Base-by-base conservation (phyloP, 2,329 filamentous ascomycete species). In the Ceratocystis lukuohia region DNA sequence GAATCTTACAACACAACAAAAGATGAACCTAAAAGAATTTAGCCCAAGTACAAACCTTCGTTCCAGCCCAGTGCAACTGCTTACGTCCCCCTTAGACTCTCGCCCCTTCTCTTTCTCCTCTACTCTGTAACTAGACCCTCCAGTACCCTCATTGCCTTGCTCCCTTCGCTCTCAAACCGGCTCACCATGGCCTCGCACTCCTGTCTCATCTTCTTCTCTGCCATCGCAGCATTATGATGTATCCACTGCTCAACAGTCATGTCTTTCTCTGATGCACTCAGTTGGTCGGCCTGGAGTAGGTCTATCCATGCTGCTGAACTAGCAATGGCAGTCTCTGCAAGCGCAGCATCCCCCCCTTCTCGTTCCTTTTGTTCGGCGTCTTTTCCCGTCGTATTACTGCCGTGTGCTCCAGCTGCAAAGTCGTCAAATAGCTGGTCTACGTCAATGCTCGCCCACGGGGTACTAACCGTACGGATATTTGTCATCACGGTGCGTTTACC, bases 241-340 rank as follows among this genome's bases (percentile, higher is more conserved):
- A 99, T 88, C 91, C 93, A 99, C 75, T 96, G 86, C 74, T 96
- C 91, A 0, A 97, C 90, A 4, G 86, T 93, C 92, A 99, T 96
- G 46, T 82, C 80, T 78, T 88, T 91, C 77, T 97, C 94, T 0
- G 86, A 83, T 65, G 82, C 88, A 1, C 83, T 87, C 65, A 99
- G 76, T 15, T 82, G 82, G 0, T 80, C 80, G 12, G 83, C 84
- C 48, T 80, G 78, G 17, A 87, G 73, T 30, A 84, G 76, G 8
- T 61, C 76, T 75, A 20, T 77, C 77, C 1, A 78, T 77, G 0
- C 76, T 75, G 66, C 83, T 85, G 70, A 86, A 81, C 71, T 57
- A 8, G 12, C 62, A 22, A 20, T 61, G 20, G 81, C 81, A 56
- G 81, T 78, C 12, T 76, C 71, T 15, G 75, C 74, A 10, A 78